Evolutionary conservation across 176 grass and related monocot genomes (phyloP).

Genomic region (Rhynchospora breviuscula): DNA sequence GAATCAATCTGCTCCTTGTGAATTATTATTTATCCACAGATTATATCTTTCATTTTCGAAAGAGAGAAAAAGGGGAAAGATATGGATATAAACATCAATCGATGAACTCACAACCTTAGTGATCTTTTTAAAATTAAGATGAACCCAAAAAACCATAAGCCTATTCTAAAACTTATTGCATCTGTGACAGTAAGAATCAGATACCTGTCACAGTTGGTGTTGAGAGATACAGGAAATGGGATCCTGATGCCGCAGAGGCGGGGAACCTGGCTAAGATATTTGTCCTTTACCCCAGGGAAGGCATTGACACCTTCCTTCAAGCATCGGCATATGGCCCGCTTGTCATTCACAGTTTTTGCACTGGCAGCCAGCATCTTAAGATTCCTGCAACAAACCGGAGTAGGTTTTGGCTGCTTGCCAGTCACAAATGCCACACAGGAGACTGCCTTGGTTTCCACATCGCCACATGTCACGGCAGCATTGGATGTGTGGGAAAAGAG

Average conservation of each 20-base stretch:
- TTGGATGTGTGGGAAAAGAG: constrained; percentile 1
- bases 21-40: background rate
- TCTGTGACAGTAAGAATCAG: background rate
- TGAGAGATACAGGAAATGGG: constrained; percentile 27
- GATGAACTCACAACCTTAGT: background rate
- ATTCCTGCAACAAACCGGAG: constrained; percentile 17
- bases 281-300: constrained; percentile 24
- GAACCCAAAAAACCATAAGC: background rate
- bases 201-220: constrained; percentile 26
- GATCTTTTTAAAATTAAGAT: background rate
- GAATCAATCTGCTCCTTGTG: background rate
- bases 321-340: constrained; percentile 29
- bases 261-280: constrained; percentile 17
- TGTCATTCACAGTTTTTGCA: constrained; percentile 22
- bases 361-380: constrained; percentile 24
- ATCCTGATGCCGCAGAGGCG: constrained; percentile 25
- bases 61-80: background rate
- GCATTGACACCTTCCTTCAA: constrained; percentile 13
- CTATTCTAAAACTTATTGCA: background rate
- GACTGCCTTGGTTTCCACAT: constrained; percentile 9
- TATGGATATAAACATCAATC: background rate
- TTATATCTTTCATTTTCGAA: background rate
- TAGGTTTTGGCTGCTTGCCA: constrained; percentile 8
- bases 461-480: constrained; percentile 9
- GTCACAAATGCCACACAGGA: constrained; percentile 24